These are phyloP conservation scores for Talaromyces sp. DNA, from an alignment of 2,329 filamentous ascomycete genomes.

Conservation along the genomic window DNA sequence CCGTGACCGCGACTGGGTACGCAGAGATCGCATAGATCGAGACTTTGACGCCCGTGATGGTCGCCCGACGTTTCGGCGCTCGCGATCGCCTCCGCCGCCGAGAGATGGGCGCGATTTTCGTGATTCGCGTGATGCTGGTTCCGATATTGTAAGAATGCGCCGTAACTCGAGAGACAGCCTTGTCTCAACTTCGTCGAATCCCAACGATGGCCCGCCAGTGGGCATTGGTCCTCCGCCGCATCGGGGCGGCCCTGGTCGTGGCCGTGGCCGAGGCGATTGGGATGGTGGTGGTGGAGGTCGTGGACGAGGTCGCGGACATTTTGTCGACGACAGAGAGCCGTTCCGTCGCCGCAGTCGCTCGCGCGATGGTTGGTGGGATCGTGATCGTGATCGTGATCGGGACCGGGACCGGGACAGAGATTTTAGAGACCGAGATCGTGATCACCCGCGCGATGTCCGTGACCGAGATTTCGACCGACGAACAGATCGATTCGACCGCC, in stretches of 20 bases:
- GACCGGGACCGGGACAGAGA: constrained; percentile 33
- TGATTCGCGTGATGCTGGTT: constrained; percentile 29
- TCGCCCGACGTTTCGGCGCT: constrained; percentile 40
- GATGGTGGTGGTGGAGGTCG: constrained; percentile 40
- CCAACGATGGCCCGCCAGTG: constrained; percentile 31
- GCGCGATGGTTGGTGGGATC: constrained; percentile 39
- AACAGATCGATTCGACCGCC: constrained; percentile 26
- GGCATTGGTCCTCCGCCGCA: constrained; percentile 25
- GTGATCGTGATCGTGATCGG: constrained; percentile 30
- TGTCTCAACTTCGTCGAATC: constrained; percentile 28
- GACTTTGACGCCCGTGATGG: constrained; percentile 41
- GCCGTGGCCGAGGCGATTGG: constrained; percentile 39
- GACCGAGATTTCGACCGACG: constrained; percentile 31
- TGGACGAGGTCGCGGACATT: constrained; percentile 35
- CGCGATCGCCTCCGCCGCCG: constrained; percentile 33
- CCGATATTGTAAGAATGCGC: constrained; percentile 34
- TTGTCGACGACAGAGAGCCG: constrained; percentile 36
- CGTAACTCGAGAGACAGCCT: constrained; percentile 42
- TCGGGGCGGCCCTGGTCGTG: constrained; percentile 34
- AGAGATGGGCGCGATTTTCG: constrained; percentile 37
- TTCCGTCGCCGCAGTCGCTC: constrained; percentile 41
- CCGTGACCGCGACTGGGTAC: constrained; percentile 40
- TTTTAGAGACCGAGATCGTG: constrained; percentile 32
- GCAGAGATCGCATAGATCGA: constrained; percentile 44
- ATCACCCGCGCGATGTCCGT: constrained; percentile 10